Conservation (phyloP, 1,284 basidiomycete genomes). For the Malassezia furfur region DNA sequence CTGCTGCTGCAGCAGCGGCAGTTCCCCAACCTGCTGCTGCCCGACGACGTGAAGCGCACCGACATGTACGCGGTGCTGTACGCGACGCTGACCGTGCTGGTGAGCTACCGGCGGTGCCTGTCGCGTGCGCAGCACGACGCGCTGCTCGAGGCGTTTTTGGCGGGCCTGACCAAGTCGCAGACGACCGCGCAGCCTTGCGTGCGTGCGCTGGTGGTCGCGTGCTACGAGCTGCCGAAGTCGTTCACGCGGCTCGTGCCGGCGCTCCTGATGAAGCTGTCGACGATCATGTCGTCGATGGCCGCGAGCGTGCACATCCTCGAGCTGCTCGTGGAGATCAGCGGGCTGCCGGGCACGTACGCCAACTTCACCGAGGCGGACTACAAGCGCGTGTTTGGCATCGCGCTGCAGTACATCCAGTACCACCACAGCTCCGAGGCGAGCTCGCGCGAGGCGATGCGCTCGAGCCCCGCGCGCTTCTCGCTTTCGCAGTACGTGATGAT, state of each 20-base stretch:
- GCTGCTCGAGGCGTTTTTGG: constrained; percentile 73
- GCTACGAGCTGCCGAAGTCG: constrained; percentile 77
- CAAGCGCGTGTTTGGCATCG: constrained; percentile 88
- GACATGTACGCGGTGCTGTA: constrained; percentile 83
- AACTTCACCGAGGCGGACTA: constrained; percentile 91
- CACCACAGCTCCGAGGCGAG: constrained; percentile 39
- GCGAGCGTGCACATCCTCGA: constrained; percentile 94
- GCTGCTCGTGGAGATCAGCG: constrained; percentile 78
- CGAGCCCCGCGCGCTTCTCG: constrained; percentile 58
- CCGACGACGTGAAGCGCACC: constrained; percentile 52
- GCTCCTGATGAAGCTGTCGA: constrained; percentile 78
- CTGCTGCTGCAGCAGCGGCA: constrained; percentile 58
- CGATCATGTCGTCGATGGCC: constrained; percentile 86
- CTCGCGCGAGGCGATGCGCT: constrained; percentile 35
- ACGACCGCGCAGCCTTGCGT: constrained; percentile 83
- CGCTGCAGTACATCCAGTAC: constrained; percentile 84
- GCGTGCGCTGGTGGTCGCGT: constrained; percentile 75
- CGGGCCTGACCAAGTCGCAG: constrained; percentile 63
- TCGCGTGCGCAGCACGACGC: constrained; percentile 57
- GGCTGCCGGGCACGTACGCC: constrained; percentile 66
- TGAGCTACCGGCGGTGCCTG: constrained; percentile 77
- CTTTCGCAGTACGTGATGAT: constrained; percentile 90
- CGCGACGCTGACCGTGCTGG: constrained; percentile 74
- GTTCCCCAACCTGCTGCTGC: constrained; percentile 57
- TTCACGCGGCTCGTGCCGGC: constrained; percentile 66